These are phyloP conservation scores for Chytriomyces sp. DNA, from an alignment of 192 early-diverging fungal genomes.

Conservation along the genomic window DNA sequence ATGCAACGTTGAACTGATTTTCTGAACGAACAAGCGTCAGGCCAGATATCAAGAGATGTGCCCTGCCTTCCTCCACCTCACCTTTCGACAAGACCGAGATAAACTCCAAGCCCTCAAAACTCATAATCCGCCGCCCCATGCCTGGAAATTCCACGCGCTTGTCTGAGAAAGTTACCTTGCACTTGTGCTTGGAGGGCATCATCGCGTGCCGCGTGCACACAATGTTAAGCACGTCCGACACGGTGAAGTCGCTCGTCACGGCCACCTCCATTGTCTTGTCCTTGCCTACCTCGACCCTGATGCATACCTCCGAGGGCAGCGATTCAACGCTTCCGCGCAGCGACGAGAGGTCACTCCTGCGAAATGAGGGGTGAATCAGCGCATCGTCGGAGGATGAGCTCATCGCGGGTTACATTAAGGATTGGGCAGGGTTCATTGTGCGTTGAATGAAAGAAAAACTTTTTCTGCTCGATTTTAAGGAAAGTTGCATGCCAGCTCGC, in stretches of 20 bases:
- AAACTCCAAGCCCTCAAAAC: background rate
- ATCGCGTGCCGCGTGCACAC: constrained; percentile 41
- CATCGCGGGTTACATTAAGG: no score
- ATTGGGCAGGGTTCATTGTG: background rate
- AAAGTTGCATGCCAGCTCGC: constrained; percentile 27
- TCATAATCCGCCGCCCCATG: constrained; percentile 7
- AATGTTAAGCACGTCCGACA: constrained; percentile 43
- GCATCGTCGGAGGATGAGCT: no score
- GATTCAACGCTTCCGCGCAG: background rate
- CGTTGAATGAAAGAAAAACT: background rate
- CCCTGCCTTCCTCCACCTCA: no score
- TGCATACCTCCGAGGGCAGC: no score
- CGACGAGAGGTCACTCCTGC: background rate
- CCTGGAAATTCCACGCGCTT: constrained; percentile 36
- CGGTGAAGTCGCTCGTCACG: constrained; percentile 38
- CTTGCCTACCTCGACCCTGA: background rate
- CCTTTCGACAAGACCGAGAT: constrained; percentile 27
- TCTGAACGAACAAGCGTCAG: no score
- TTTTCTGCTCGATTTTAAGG: background rate
- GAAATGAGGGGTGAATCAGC: background rate
- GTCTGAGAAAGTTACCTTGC: constrained; percentile 35
- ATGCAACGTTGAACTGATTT: no score
- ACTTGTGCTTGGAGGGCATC: constrained; percentile 39
- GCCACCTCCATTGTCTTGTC: background rate
- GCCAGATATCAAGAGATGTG: no score